These are phyloP conservation scores for Rhizophagus clarus DNA, from an alignment of 192 early-diverging fungal genomes.

Conservation along the genomic window DNA sequence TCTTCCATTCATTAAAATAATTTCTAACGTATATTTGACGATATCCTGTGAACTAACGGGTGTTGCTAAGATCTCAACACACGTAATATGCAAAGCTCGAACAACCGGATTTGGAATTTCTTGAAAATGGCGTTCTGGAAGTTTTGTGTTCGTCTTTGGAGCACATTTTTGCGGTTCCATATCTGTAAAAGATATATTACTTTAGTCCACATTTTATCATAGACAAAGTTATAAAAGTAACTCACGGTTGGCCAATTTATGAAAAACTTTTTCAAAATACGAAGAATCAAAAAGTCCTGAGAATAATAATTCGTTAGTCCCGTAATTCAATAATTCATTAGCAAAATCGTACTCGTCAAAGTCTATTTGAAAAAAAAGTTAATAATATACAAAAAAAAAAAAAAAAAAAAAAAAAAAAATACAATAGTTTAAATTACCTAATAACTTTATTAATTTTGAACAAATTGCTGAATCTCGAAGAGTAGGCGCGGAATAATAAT, in stretches of 20 bases:
- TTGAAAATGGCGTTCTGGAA: conserved; percentile 62
- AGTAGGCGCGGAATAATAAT: conserved; percentile 66
- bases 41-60: conserved; percentile 46
- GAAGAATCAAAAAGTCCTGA: conserved; percentile 47
- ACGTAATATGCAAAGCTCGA: conserved; percentile 52
- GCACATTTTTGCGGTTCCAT: conserved; percentile 57
- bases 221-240: conserved; percentile 10
- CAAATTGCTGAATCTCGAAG: conserved; percentile 58
- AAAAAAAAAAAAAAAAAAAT: conserved; percentile 35
- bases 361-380: conserved; percentile 43
- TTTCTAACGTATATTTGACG: conserved; percentile 42
- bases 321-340: conserved; percentile 41
- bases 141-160: conserved; percentile 43
- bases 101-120: conserved; percentile 66
- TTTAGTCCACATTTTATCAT: background rate
- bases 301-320: conserved; percentile 31
- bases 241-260: conserved; percentile 52
- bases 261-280: conserved; percentile 55
- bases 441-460: conserved; percentile 57
- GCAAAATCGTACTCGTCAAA: conserved; percentile 47
- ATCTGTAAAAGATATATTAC: conserved; percentile 28
- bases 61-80: conserved; percentile 49
- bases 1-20: conserved; percentile 45
- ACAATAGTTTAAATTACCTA: conserved; percentile 52
- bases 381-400: conserved; percentile 12